These are phyloP conservation scores for Yamadazyma taylorii DNA, from an alignment of 1,139 yeast genomes.

Conservation along the genomic window DNA sequence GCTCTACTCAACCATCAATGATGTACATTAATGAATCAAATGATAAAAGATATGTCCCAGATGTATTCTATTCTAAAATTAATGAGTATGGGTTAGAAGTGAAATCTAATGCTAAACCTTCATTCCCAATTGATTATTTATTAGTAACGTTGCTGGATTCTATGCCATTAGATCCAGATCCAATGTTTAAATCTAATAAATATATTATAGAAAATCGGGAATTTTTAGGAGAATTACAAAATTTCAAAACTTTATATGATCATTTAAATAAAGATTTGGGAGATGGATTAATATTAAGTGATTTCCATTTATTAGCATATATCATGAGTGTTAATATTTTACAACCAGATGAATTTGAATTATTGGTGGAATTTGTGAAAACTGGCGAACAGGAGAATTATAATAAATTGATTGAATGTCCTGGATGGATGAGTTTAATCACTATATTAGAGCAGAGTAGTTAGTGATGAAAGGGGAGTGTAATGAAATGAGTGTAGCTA, in stretches of 20 bases:
- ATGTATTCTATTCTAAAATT: slow-evolving; percentile 77
- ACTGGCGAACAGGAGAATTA: slow-evolving; percentile 44
- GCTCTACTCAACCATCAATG: slow-evolving; percentile 89
- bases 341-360: slow-evolving; percentile 48
- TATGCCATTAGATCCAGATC: slow-evolving; percentile 68
- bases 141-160: slow-evolving; percentile 91
- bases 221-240: slow-evolving; percentile 72
- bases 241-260: slow-evolving; percentile 40
- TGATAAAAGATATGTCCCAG: slow-evolving; percentile 84
- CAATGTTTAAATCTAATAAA: slow-evolving; percentile 39
- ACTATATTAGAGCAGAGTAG: slow-evolving; percentile 51
- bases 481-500: not conserved
- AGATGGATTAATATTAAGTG: slow-evolving; percentile 45
- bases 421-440: slow-evolving; percentile 76
- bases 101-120: slow-evolving; percentile 88
- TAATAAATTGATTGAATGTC: slow-evolving; percentile 55
- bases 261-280: slow-evolving; percentile 49
- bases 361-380: slow-evolving; percentile 45
- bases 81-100: slow-evolving; percentile 90
- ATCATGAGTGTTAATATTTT: slow-evolving; percentile 54
- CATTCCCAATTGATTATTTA: slow-evolving; percentile 92
- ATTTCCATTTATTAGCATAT: slow-evolving; percentile 74
- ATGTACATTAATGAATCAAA: slow-evolving; percentile 76
- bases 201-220: slow-evolving; percentile 83
- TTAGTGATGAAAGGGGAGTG: not conserved